Conservation (phyloP, 202 grass and related monocot genomes). For the Saccharum hybrid region DNA sequence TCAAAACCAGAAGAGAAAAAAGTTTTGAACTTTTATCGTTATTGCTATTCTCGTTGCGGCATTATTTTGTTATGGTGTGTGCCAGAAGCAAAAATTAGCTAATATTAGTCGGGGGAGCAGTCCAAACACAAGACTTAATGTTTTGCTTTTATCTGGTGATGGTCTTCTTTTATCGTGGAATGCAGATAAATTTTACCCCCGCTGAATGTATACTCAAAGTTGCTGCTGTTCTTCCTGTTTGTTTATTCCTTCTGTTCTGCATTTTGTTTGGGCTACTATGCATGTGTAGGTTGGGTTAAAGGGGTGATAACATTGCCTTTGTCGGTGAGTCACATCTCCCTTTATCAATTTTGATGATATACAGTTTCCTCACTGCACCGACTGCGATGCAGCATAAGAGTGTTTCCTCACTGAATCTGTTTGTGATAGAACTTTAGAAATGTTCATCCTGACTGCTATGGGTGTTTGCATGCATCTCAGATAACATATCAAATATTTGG, state of each 20-base stretch:
- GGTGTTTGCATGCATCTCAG: neutral
- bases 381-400: neutral
- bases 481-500: neutral
- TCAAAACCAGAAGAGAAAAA: neutral
- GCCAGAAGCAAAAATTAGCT: conserved; percentile 36
- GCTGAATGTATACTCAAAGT: neutral
- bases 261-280: too few relatives aligned
- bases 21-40: neutral
- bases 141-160: conserved; percentile 42
- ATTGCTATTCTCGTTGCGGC: neutral
- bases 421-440: conserved; percentile 3
- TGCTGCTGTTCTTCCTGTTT: conserved; percentile 23
- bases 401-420: conserved; percentile 8
- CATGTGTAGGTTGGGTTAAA: too few relatives aligned
- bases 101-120: conserved; percentile 10
- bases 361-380: neutral
- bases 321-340: neutral
- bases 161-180: conserved; percentile 10
- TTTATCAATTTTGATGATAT: neutral
- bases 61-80: conserved; percentile 8
- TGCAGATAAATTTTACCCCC: conserved; percentile 13
- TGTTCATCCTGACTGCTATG: neutral
- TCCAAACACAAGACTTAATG: conserved; percentile 19
- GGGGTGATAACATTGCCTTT: neutral
- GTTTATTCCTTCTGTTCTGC: neutral